Conservation (phyloP, 306 rosid species). For the Citrullus amarus region DNA sequence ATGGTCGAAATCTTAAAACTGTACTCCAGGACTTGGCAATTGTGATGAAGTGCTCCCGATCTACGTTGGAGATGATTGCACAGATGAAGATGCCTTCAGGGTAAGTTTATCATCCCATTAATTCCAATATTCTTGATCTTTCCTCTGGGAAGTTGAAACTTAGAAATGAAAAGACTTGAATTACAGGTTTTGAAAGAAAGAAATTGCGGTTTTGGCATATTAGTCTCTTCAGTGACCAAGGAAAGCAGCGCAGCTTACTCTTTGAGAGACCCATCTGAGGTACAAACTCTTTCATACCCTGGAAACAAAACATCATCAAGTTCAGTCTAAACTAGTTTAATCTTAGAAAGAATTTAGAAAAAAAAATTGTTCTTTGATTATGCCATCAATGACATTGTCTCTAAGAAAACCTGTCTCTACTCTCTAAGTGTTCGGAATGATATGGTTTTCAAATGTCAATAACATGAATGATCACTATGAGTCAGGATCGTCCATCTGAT, state of each 20-base stretch:
- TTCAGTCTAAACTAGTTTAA: neutral
- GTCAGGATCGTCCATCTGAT: too few relatives aligned
- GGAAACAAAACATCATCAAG: neutral
- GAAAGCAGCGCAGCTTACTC: conserved; percentile 82
- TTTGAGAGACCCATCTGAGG: conserved; percentile 84
- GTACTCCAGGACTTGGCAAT: conserved; percentile 42
- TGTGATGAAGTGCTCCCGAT: conserved; percentile 87
- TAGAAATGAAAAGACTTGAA: neutral
- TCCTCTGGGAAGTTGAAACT: neutral
- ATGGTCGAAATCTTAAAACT: conserved; percentile 20
- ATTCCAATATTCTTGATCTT: neutral
- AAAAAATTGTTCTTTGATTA: too few relatives aligned
- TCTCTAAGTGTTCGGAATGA: too few relatives aligned
- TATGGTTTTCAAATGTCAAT: too few relatives aligned
- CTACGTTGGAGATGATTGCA: conserved; percentile 85
- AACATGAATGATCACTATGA: too few relatives aligned
- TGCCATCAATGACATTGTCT: too few relatives aligned
- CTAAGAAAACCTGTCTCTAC: too few relatives aligned
- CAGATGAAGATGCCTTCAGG: conserved; percentile 96
- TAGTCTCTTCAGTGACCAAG: conserved; percentile 68
- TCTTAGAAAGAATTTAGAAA: too few relatives aligned
- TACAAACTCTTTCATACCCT: conserved; percentile 13
- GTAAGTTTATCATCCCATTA: conserved; percentile 19
- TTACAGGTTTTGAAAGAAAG: conserved; percentile 70
- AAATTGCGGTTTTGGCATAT: conserved; percentile 64